Evolutionary conservation across 2,329 filamentous ascomycete genomes (phyloP).

Genomic region (Xylariomycetidae sp.): DNA sequence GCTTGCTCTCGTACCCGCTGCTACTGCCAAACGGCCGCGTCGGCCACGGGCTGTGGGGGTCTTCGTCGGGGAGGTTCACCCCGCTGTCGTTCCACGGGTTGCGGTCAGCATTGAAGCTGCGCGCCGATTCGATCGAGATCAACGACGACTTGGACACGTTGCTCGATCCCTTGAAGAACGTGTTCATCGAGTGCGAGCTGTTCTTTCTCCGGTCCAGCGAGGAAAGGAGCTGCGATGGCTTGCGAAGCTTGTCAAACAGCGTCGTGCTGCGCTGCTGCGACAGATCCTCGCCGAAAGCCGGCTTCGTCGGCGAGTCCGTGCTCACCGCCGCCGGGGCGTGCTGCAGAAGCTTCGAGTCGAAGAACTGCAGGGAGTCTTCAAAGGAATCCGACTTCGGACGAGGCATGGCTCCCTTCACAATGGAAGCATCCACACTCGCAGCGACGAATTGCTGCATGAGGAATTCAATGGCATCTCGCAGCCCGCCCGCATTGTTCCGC

Average conservation of each 20-base stretch:
- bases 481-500: conserved; percentile 89
- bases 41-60: conserved; percentile 59
- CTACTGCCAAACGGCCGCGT: conserved; percentile 52
- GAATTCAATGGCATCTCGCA: conserved; percentile 95
- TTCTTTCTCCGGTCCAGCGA: conserved; percentile 95
- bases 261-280: conserved; percentile 71
- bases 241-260: conserved; percentile 86
- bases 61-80: conserved; percentile 87
- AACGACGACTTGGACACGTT: conserved; percentile 93
- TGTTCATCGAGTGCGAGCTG: conserved; percentile 76
- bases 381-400: conserved; percentile 99
- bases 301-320: conserved; percentile 84
- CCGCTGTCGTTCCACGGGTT: conserved; percentile 98
- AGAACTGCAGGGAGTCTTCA: conserved; percentile 93
- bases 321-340: conserved; percentile 75
- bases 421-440: conserved; percentile 78
- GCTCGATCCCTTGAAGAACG: conserved; percentile 87
- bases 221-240: conserved; percentile 75
- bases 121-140: conserved; percentile 90
- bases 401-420: conserved; percentile 89
- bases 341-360: conserved; percentile 93
- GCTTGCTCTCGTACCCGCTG: conserved; percentile 60
- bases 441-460: conserved; percentile 79
- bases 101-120: conserved; percentile 83
- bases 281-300: conserved; percentile 75